Base-by-base conservation (phyloP, 2,329 filamentous ascomycete genomes). In the Ascochyta lentis region DNA sequence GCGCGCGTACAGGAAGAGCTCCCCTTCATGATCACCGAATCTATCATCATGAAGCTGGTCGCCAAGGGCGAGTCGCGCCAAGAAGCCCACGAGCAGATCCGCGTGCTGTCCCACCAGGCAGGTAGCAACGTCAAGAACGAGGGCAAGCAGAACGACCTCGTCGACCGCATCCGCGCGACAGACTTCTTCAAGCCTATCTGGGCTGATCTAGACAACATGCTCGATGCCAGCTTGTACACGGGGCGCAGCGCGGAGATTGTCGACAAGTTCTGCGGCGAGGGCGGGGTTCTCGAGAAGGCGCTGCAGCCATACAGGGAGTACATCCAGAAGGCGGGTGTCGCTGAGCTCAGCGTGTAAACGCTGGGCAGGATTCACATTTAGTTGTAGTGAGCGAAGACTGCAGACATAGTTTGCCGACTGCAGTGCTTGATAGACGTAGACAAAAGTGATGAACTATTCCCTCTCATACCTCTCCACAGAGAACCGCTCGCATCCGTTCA, bases 41-140 rank as follows among this genome's bases (percentile, higher is more conserved):
- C 67, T 56, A 73, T 76, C 62, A 76, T 76, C 67, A 76, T 96
- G 90, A 86, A 86, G 64, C 82, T 94, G 52, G 86, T 88, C 26
- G 85, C 86, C 53, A 84, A 87, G 69, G 91, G 90, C 29, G 83
- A 81, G 26, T 90, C 86, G 9, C 81, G 92, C 46, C 91, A 96
- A 73, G 90, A 93, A 51, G 89, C 91, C 1, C 92, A 96, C 76
- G 92, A 96, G 78, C 80, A 94, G 76, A 93, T 96, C 68, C 88
- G 76, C 49, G 89, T 96, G 1, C 83, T 96, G 40, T 90, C 85
- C 2, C 89, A 92, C 78, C 81, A 96, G 77, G 91, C 92, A 0
- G 84, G 83, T 39, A 80, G 82, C 29, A 86, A 89, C 10, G 88
- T 92, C 37, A 90, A 90, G 79, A 83, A 86, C 66, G 80, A 89